phyloP scores from a whole-genome alignment of 345 rosid species.

The Microthlaspi erraticum region DNA sequence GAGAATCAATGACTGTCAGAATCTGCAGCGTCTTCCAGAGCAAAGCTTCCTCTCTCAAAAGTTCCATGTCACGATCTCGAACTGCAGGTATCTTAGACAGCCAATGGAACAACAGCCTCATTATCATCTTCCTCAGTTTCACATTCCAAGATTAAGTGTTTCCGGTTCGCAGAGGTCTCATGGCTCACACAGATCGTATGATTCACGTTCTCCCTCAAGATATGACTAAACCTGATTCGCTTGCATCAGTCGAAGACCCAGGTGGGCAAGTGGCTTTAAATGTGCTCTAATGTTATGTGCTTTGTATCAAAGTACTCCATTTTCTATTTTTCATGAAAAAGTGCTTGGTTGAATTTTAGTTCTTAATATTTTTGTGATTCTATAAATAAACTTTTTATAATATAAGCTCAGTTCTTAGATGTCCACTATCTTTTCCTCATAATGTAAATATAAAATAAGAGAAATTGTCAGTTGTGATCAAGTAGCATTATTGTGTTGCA shows the following conservation, averaged over 20 bases:
- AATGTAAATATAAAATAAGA: too few relatives aligned
- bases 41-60: slow-evolving; percentile 1
- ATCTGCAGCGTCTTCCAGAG: slow-evolving; percentile 39
- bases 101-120: slow-evolving; percentile 29
- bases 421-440: too few relatives aligned
- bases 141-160: slow-evolving; percentile 18
- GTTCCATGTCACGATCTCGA: slow-evolving; percentile 28
- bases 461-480: too few relatives aligned
- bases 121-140: slow-evolving; percentile 20
- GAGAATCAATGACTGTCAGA: slow-evolving; percentile 44
- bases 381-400: too few relatives aligned
- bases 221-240: slow-evolving; percentile 23
- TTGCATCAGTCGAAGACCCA: not conserved
- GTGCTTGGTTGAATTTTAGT: too few relatives aligned
- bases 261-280: not conserved
- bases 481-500: too few relatives aligned
- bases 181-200: slow-evolving; percentile 38
- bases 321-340: too few relatives aligned
- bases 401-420: too few relatives aligned
- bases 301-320: not conserved
- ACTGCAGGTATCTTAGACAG: slow-evolving; percentile 38
- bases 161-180: slow-evolving; percentile 35
- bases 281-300: not conserved
- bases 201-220: slow-evolving; percentile 34
- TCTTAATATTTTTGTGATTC: too few relatives aligned